Base-by-base conservation (phyloP, 768 basidiomycete species). In the Collybiopsis luxurians region DNA sequence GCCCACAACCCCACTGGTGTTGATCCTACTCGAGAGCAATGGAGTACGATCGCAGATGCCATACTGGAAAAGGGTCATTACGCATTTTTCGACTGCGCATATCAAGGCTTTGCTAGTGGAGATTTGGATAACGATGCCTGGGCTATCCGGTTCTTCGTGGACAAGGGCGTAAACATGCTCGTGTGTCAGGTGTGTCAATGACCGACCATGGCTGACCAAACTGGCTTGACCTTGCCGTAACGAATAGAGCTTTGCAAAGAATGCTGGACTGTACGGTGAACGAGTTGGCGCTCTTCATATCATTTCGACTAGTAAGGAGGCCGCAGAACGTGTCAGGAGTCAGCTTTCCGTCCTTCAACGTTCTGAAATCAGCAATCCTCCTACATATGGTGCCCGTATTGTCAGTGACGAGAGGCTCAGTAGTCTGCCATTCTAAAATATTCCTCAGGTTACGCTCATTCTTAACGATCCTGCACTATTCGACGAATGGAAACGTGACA, bases 1-100 rank as follows among this genome's bases (percentile, higher is more conserved):
- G 95, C 95, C 39, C 95, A 98, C 72, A 98, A 98, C 68, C 95
- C 95, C 7, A 98, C 96, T 2, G 95, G 95, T 2, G 92, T 96
- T 27, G 95, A 98, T 71, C 95, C 95, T 6, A 94, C 92, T 31
- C 69, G 69, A 45, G 92, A 89, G 62, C 89, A 98, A 69, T 98
- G 95, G 95, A 74, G 80, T 59, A 70, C 75, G 56, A 81, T 98
- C 63, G 89, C 90, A 38, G 79, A 87, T 36, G 73, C 86, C 53
- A 82, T 97, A 68, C 68, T 88, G 28, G 72, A 76, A 46, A 89
- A 86, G 72, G 78, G 81, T 13, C 95, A 95, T 69, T 96, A 85
- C 66, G 87, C 88, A 30, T 95, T 96, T 75, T 93, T 98, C 69
- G 95, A 98, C 74, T 90, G 89, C 68, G 95, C 95, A 2, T 98